Conservation (phyloP, 345 rosid species). For the Sapria himalayana region DNA sequence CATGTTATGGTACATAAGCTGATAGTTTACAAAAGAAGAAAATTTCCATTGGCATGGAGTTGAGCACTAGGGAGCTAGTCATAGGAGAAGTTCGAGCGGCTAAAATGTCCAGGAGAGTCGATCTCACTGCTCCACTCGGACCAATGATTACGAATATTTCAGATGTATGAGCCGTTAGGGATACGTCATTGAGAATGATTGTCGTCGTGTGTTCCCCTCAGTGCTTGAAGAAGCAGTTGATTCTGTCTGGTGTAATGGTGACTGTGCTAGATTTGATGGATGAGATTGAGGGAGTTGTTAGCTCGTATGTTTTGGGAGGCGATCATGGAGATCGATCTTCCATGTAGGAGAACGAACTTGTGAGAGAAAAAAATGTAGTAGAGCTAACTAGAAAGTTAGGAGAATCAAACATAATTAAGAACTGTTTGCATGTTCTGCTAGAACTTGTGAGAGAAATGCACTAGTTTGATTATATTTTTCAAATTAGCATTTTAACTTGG, state of each 20-base stretch:
- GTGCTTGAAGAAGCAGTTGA: conserved; percentile 17
- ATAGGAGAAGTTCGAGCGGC: conserved; percentile 68
- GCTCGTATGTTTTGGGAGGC: conserved; percentile 20
- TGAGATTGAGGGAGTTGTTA: conserved; percentile 52
- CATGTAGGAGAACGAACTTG: conserved; percentile 29
- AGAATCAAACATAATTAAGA: too few relatives aligned
- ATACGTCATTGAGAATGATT: conserved; percentile 42
- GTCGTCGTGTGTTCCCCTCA: conserved; percentile 25
- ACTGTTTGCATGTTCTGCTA: too few relatives aligned
- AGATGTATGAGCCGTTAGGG: conserved; percentile 54
- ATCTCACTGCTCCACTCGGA: conserved; percentile 91
- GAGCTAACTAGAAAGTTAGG: too few relatives aligned
- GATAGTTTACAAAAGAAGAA: conserved; percentile 70
- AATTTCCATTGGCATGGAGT: conserved; percentile 47
- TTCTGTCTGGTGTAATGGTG: too few relatives aligned
- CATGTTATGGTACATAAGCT: conserved; percentile 78
- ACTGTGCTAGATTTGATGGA: conserved; percentile 26
- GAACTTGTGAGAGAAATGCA: too few relatives aligned
- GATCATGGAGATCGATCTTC: conserved; percentile 19
- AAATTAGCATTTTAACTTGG: too few relatives aligned
- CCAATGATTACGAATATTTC: conserved; percentile 89
- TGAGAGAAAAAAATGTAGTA: too few relatives aligned
- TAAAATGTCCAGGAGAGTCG: conserved; percentile 81
- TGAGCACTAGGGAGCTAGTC: conserved; percentile 42
- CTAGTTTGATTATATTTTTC: too few relatives aligned